A percentile compares a stretch with the other conserved stretches of the same genome.
Evolutionary conservation across 2,329 filamentous ascomycete species (phyloP).

Genomic region (Passalora sequoiae): DNA sequence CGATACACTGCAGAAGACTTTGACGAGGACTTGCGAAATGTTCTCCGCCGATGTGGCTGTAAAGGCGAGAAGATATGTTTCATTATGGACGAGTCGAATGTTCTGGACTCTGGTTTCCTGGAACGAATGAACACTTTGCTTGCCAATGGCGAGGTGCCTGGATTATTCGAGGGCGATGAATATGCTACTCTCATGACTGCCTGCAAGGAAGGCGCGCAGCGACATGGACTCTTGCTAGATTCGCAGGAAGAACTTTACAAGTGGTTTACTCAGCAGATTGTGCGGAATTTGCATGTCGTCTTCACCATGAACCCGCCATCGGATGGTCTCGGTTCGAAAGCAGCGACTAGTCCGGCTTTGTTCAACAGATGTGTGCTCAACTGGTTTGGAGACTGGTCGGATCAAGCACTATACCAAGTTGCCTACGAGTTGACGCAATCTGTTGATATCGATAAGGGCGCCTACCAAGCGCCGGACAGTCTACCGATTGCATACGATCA

Average conservation of each 20-base stretch:
- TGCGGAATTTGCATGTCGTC: conserved; percentile 97
- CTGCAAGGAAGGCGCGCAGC: conserved; percentile 95
- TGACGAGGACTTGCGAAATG: conserved; percentile 91
- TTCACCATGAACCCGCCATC: conserved; percentile 99
- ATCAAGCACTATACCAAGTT: conserved; percentile 97
- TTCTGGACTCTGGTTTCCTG: conserved; percentile 95
- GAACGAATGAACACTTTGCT: conserved; percentile 99
- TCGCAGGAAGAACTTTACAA: conserved; percentile 99
- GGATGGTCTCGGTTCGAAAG: conserved; percentile 89
- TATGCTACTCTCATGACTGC: conserved; percentile 98
- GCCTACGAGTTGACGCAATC: conserved; percentile 91
- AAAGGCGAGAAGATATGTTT: conserved; percentile 99
- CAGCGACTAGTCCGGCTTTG: conserved; percentile 91
- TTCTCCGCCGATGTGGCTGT: conserved; percentile 87
- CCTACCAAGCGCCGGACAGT: conserved; percentile 79
- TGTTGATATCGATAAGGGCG: conserved; percentile 86
- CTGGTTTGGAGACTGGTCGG: conserved; percentile 99
- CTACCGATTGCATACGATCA: conserved; percentile 90
- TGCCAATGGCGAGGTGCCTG: conserved; percentile 97
- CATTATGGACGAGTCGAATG: conserved; percentile 99
- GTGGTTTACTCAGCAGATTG: conserved; percentile 99
- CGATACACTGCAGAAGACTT: conserved; percentile 99
- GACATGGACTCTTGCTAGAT: conserved; percentile 89
- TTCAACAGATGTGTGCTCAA: conserved; percentile 99
- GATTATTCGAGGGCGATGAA: conserved; percentile 98